These are phyloP conservation scores for Noccaea caerulescens DNA, from an alignment of 345 rosid species.

Conservation along the genomic window DNA sequence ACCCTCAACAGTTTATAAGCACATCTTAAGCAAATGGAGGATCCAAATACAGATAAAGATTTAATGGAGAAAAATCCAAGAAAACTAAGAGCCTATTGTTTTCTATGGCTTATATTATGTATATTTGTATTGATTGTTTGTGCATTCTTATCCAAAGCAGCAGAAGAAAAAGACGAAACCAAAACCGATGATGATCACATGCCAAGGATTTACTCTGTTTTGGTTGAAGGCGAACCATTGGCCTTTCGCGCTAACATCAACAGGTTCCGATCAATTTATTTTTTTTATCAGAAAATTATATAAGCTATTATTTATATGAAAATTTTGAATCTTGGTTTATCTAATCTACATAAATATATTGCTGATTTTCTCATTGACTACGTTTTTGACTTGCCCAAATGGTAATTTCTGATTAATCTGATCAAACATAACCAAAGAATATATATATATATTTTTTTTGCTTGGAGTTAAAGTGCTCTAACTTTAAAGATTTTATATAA, in stretches of 20 bases:
- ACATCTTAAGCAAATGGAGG: slow-evolving; percentile 25
- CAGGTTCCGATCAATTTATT: slow-evolving; percentile 46
- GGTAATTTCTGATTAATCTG: background rate
- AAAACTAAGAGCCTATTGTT: slow-evolving; percentile 20
- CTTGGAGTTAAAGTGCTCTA: too few relatives aligned
- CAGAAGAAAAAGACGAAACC: slow-evolving; percentile 27
- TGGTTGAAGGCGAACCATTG: slow-evolving; percentile 67
- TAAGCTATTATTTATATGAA: background rate
- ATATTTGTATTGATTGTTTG: slow-evolving; percentile 34
- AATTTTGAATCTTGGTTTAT: background rate
- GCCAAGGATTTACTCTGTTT: slow-evolving; percentile 54
- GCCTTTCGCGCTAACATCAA: slow-evolving; percentile 51
- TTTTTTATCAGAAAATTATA: background rate
- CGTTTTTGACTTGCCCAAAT: too few relatives aligned
- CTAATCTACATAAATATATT: too few relatives aligned
- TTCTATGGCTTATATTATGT: slow-evolving; percentile 44
- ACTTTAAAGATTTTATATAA: too few relatives aligned
- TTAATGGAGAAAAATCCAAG: slow-evolving; percentile 36
- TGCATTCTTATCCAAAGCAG: slow-evolving; percentile 35
- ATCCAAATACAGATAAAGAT: slow-evolving; percentile 24
- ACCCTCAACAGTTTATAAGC: slow-evolving; percentile 23
- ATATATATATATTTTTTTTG: too few relatives aligned
- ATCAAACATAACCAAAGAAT: too few relatives aligned
- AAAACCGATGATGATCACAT: slow-evolving; percentile 43
- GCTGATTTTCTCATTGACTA: background rate